Evolutionary conservation across 805 yeast genomes (phyloP).

Genomic region (Zygosaccharomyces bailii): DNA sequence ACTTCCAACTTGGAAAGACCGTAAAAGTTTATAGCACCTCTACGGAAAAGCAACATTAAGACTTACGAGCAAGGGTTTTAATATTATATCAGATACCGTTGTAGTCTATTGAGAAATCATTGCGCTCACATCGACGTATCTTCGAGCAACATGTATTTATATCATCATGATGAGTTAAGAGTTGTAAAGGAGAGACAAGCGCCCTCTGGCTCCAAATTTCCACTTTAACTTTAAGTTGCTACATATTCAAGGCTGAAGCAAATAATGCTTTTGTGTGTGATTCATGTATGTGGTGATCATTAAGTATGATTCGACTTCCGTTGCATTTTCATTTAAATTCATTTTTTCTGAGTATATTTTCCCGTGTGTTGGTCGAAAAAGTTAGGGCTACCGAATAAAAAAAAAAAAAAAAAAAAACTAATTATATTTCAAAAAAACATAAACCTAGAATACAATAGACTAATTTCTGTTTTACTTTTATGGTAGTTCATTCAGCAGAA

Average conservation of each 20-base stretch:
- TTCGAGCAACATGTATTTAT: constrained; percentile 42
- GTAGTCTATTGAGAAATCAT: constrained; percentile 84
- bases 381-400: constrained; percentile 2
- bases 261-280: no score
- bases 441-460: no score
- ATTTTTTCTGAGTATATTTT: not conserved
- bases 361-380: not conserved
- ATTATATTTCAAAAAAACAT: no score
- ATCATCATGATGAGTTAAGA: constrained; percentile 32
- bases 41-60: no score
- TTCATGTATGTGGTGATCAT: no score
- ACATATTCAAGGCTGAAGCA: no score
- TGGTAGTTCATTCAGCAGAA: constrained; percentile 29
- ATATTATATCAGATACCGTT: constrained; percentile 83
- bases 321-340: not conserved
- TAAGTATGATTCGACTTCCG: no score
- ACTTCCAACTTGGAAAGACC: not conserved
- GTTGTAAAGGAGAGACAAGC: not conserved
- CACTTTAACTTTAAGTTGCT: not conserved
- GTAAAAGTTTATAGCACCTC: no score
- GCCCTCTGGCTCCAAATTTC: constrained; percentile 3
- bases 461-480: no score
- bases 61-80: not conserved
- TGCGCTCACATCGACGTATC: constrained; percentile 60
- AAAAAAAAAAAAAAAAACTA: not conserved